Conservation (phyloP, 192 early-diverging fungal species). For the Coemansia sp. region DNA sequence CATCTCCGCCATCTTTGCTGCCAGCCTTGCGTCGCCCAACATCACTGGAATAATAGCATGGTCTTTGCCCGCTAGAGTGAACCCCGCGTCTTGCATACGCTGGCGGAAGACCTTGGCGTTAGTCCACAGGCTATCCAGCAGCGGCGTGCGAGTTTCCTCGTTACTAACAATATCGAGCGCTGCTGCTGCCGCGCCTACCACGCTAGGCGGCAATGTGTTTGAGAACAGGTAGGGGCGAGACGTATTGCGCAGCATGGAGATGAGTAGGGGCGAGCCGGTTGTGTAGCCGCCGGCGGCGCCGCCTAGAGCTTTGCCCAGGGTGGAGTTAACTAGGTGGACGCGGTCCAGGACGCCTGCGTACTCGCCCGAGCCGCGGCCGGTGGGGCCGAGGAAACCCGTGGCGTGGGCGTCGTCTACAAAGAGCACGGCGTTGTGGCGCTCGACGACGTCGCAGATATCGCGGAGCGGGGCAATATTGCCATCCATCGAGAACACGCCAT, state of each 20-base stretch:
- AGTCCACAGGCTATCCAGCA: constrained; percentile 60
- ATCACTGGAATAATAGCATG: constrained; percentile 64
- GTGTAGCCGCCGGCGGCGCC: constrained; percentile 61
- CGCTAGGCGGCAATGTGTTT: constrained; percentile 59
- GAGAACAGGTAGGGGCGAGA: constrained; percentile 63
- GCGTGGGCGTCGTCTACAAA: constrained; percentile 77
- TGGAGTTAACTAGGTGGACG: constrained; percentile 63
- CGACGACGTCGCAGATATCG: constrained; percentile 66
- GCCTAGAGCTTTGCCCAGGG: constrained; percentile 61
- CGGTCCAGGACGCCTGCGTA: constrained; percentile 62
- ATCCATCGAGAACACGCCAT: constrained; percentile 70
- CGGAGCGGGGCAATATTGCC: constrained; percentile 69
- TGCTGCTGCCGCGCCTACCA: constrained; percentile 57
- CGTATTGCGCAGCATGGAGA: constrained; percentile 57
- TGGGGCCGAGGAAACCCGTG: constrained; percentile 66
- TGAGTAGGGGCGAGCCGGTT: constrained; percentile 44
- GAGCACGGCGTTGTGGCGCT: constrained; percentile 69
- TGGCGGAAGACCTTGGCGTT: constrained; percentile 65
- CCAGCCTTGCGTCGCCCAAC: constrained; percentile 60
- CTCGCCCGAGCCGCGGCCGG: constrained; percentile 69
- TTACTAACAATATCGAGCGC: constrained; percentile 58
- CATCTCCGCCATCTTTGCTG: constrained; percentile 56
- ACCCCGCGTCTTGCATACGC: constrained; percentile 63
- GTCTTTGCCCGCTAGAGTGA: constrained; percentile 63
- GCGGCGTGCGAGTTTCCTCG: constrained; percentile 38